Evolutionary conservation across 2,329 filamentous ascomycete genomes (phyloP), one percentile per base, ranked within the genome.

Genomic region (Cordyceps tenuipes): DNA sequence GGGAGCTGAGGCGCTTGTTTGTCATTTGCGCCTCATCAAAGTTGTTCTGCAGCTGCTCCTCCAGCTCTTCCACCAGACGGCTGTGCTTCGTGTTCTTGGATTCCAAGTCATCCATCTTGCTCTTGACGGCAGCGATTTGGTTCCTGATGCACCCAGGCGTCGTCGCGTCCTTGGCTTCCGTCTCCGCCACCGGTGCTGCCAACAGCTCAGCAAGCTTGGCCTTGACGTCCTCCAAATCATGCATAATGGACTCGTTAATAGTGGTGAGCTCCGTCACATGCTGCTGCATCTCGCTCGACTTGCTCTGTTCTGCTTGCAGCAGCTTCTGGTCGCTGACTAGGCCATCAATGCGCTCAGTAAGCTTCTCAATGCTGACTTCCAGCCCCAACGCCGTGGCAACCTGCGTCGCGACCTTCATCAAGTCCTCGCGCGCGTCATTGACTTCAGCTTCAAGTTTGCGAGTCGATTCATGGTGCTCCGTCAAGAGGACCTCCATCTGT

Each of bases 31-130:
- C 91, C 71, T 96, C 90, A 69, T 99, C 94, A 73, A 91, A 99
- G 75, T 94, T 97, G 71, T 83, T 90, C 70, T 93, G 92, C 58
- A 99, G 85, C 73, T 99, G 94, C 68, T 97, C 93, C 74, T 99
- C 94, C 5, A 99, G 85, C 75, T 99, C 93, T 71, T 97, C 91
- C 9, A 99, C 90, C 13, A 99, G 79, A 23, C 91, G 86, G 47
- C 90, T 89, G 73, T 94, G 95, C 81, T 96, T 97, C 77, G 91
- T 87, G 79, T 95, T 96, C 75, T 81, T 81, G 47, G 72, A 78
- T 67, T 87, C 82, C 23, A 88, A 74, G 48, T 87, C 83, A 8
- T 70, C 68, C 73, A 88, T 84, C 69, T 85, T 85, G 70, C 84
- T 84, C 72, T 86, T 86, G 64, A 93, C 77, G 5, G 82, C 79